Base-by-base conservation (phyloP, 495 filamentous ascomycete genomes). In the Xanthoparmelia taractica region DNA sequence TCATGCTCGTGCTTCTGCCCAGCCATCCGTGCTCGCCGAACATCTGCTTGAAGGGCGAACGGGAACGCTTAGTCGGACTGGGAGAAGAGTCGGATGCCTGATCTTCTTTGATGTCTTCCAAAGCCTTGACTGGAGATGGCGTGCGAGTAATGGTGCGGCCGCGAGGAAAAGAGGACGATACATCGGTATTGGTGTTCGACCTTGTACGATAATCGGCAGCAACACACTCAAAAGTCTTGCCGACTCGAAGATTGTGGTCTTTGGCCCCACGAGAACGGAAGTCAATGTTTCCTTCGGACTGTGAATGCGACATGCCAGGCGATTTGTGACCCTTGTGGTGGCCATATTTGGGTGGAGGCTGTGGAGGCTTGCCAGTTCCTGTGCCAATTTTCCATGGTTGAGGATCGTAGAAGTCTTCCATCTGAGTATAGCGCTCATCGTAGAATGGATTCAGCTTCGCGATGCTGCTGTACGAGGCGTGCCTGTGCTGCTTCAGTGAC, bases 21-120 rank as follows among this genome's bases (percentile, higher is more conserved):
- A 84, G 76, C 76, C 76, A 82, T 55, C 81, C 82, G 33, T 77
- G 71, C 37, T 77, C 71, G 3, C 82, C 82, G 61, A 84, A 84
- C 59, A 84, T 71, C 59, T 78, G 78, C 69, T 83, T 84, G 70
- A 77, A 76, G 41, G 75, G 76, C 2, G 75, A 78, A 33, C 74
- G 67, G 37, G 74, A 72, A 38, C 72, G 64, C 57, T 74, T 76
- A 20, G 65, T 60, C 17, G 70, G 65, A 33, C 47, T 63, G 23
- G 58, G 63, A 8, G 70, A 62, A 25, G 40, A 31, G 13, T n/a
- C 48, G 33, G 61, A 50, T 27, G 57, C 38, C 38, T 63, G 52
- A 29, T 66, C 64, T 48, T 70, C 68, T 47, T 66, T 55, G 52
- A 70, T 68, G 38, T 66, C 57, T 47, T 68, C 68, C 18, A 70